Evolutionary conservation across 1,139 yeast genomes (phyloP), one percentile per base, ranked within the genome.

Genomic region (Saccharomycopsis hybrid): DNA sequence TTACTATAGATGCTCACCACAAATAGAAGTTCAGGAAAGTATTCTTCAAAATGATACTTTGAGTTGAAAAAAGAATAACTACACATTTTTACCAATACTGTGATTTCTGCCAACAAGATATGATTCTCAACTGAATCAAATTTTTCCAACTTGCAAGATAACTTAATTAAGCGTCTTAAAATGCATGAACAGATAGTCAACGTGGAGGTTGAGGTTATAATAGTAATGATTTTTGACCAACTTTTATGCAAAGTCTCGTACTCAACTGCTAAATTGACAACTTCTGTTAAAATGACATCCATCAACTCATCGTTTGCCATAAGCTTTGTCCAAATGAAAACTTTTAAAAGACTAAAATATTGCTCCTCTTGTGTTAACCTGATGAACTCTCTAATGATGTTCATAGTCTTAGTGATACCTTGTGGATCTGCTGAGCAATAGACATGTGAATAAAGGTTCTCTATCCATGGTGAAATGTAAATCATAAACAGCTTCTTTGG

Each of bases 381-480:
- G 54, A 88, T 78, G 54, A 86, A 74, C 51, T 77, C 77, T 44
- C 90, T 70, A 35, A 87, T 72, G 7, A 86, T 65, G 43, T 76
- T 78, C 0, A 84, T 75, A 2, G 83, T 76, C 50, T 77, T 70
- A 48, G 77, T 83, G 1, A 80, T 74, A 0, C 95, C 95, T 53
- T 67, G 69, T 38, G 73, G 73, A 35, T 76, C 79, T 57, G 73
- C 77, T 31, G 70, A 71, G 42, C 74, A 61, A 58, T 73, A 82
- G 9, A 86, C 80, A 57, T 78, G 64, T 30, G 71, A 72, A 59
- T 80, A 78, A 31, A 85, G 69, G 58, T 87, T 85, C 36, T 74
- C 74, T 11, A 85, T 72, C 95, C 96, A 88, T 2, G 94, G 92
- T 1, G 86, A 72, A n/a, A 82, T 69, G 60, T 80, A 81, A 56